Conservation (phyloP, 495 filamentous ascomycete genomes). For the Jackrogersella minutella region DNA sequence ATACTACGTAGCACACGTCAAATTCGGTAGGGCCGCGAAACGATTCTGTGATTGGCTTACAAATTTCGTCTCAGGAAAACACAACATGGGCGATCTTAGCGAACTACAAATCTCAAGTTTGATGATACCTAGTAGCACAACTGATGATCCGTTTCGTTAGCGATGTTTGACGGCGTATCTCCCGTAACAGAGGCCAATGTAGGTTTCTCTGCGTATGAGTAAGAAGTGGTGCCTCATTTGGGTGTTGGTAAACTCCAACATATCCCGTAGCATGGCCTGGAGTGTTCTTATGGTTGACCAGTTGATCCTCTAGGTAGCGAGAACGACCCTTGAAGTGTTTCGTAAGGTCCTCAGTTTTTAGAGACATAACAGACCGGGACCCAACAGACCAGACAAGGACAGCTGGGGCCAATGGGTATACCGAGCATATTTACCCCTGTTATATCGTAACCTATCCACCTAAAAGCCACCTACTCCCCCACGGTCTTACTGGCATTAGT, state of each 20-base stretch:
- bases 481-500: slow-evolving; percentile 36
- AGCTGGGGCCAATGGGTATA: not conserved
- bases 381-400: not conserved
- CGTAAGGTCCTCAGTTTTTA: not conserved
- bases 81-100: slow-evolving; percentile 8
- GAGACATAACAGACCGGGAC: not conserved
- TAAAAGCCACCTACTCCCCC: slow-evolving; percentile 18
- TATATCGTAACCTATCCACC: not conserved
- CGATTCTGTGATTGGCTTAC: slow-evolving; percentile 7
- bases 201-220: not conserved
- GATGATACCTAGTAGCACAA: not conserved
- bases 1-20: slow-evolving; percentile 18
- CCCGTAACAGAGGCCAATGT: not conserved
- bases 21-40: slow-evolving; percentile 9
- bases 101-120: not conserved
- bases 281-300: not conserved
- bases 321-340: not conserved
- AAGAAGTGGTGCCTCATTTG: too few species aligned
- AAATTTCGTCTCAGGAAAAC: not conserved
- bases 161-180: not conserved
- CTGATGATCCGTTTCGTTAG: not conserved
- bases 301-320: not conserved
- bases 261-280: not conserved
- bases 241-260: not conserved
- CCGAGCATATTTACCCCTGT: slow-evolving; percentile 3